Evolutionary conservation across 2,329 filamentous ascomycete species (phyloP), one percentile per base, ranked within the genome.

Genomic region (Claviceps quebecensis): DNA sequence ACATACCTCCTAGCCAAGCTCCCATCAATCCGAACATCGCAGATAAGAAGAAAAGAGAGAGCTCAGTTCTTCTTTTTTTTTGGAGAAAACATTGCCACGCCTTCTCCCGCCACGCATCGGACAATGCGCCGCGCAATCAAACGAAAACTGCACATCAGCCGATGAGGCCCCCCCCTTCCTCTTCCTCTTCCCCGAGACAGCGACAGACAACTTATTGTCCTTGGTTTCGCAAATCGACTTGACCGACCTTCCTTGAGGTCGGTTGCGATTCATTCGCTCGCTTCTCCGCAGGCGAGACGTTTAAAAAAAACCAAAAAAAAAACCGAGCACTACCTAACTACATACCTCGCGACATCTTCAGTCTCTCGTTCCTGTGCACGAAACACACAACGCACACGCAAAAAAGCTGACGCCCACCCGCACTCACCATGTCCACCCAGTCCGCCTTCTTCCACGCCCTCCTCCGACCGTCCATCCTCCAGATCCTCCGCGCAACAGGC

Each of bases 401-500:
- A 1, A 34, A 34, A 34, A 34, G 5, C 17, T 29, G n/a, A 34
- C 29, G 29, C 29, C 29, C 9, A 34, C 29, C 29, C 29, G 9
- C 29, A 34, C 11, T 17, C 17, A 17, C 19, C 39, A 77, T 76
- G 73, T 67, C 68, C 59, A 69, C 68, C 55, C 72, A 70, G 3
- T 66, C 70, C 9, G 66, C 72, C n/a, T 67, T 77, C 52, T 77
- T 73, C 69, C 84, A 87, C 67, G 84, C 86, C 54, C 83, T 95
- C 56, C 76, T 97, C 52, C 87, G 89, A 43, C 91, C 91, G 2
- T 83, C 84, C 47, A 80, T 96, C 54, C 80, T 97, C 53, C 89
- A 96, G 68, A 91, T 95, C 61, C 81, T 97, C 49, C 88, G 91
- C 62, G 87, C 90, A 34, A 84, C 88, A 23, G 91, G 91, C 64